These are phyloP conservation scores for Postia placenta DNA, from an alignment of 768 basidiomycete species.

Conservation along the genomic window DNA sequence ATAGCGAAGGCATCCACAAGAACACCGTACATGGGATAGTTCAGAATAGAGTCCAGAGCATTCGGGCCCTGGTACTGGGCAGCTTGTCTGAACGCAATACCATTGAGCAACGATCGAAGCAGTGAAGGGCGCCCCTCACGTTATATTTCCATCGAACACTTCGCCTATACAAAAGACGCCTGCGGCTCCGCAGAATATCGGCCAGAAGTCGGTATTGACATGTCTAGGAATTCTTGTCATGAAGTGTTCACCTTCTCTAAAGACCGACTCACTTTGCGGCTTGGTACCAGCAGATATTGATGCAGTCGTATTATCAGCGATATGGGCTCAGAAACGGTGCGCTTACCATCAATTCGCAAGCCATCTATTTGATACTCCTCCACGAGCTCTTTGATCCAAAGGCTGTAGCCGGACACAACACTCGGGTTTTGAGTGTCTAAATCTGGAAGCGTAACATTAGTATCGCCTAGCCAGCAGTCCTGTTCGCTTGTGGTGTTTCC, in stretches of 20 bases:
- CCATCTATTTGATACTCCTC: slow-evolving; percentile 73
- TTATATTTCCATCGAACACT: slow-evolving; percentile 52
- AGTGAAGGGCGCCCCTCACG: slow-evolving; percentile 27
- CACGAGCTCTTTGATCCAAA: slow-evolving; percentile 67
- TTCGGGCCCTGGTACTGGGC: slow-evolving; percentile 57
- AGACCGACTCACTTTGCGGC: slow-evolving; percentile 27
- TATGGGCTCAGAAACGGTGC: neutral
- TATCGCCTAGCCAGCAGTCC: slow-evolving; percentile 81
- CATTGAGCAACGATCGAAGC: neutral
- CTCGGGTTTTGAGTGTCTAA: slow-evolving; percentile 65
- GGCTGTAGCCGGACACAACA: slow-evolving; percentile 56
- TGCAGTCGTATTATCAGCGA: neutral
- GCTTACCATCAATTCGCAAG: slow-evolving; percentile 72
- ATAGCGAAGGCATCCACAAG: slow-evolving; percentile 62
- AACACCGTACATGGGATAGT: slow-evolving; percentile 65
- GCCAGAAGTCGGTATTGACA: slow-evolving; percentile 73
- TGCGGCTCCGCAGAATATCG: slow-evolving; percentile 62
- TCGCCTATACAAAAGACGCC: slow-evolving; percentile 87
- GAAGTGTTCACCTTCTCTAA: neutral
- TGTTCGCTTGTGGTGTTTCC: slow-evolving; percentile 65
- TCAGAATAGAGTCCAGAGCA: slow-evolving; percentile 61
- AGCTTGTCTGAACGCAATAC: slow-evolving; percentile 38
- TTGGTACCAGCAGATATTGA: slow-evolving; percentile 8
- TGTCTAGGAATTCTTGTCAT: slow-evolving; percentile 35
- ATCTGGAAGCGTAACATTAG: slow-evolving; percentile 68